Evolutionary conservation across 176 grass and related monocot species (phyloP).

Genomic region (Zea luxurians): DNA sequence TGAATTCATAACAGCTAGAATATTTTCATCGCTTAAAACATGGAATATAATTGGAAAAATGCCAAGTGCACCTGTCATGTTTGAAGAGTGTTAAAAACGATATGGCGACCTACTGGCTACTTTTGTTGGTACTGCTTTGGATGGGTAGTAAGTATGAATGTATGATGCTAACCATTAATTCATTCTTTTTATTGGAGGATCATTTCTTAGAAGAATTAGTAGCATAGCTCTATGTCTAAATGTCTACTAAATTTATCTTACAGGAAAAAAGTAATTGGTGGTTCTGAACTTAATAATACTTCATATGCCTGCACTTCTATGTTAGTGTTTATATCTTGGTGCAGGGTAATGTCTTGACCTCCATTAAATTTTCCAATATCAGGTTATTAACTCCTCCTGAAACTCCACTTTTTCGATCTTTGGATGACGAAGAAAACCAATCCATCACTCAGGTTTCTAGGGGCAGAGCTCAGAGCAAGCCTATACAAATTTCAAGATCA

Average conservation of each 20-base stretch:
- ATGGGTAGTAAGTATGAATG: slow-evolving; percentile 14
- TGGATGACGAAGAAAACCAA: slow-evolving; percentile 69
- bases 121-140: slow-evolving; percentile 14
- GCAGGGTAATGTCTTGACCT: slow-evolving; percentile 13
- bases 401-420: slow-evolving; percentile 86
- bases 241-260: background rate
- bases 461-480: slow-evolving; percentile 70
- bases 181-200: slow-evolving; percentile 8
- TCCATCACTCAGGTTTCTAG: slow-evolving; percentile 49
- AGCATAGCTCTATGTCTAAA: background rate
- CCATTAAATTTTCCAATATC: slow-evolving; percentile 22
- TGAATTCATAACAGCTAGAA: background rate
- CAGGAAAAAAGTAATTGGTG: background rate
- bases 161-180: background rate
- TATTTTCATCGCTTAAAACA: background rate
- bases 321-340: slow-evolving; percentile 5
- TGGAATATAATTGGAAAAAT: slow-evolving; percentile 21
- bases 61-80: background rate
- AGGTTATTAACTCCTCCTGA: slow-evolving; percentile 95
- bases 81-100: slow-evolving; percentile 35
- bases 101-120: background rate
- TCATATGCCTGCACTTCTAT: background rate
- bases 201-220: slow-evolving; percentile 9
- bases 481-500: slow-evolving; percentile 61
- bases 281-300: background rate